Base-by-base conservation (phyloP, 352 stramenopile species). In the Globisporangium sylvaticum region DNA sequence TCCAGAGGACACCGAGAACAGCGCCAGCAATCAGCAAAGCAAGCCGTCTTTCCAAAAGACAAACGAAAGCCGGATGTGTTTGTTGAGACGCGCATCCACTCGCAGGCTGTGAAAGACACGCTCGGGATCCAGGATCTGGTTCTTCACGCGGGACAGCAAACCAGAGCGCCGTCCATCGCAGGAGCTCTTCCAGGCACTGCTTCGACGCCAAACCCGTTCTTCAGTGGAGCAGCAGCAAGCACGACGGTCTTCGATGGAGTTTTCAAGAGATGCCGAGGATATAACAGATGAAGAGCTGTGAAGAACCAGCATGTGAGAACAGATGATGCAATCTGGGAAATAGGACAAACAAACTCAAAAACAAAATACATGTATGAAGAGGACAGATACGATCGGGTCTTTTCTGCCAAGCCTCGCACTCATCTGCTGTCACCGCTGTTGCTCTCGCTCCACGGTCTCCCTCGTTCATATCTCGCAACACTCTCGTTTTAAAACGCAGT, bases 111-210 rank as follows among this genome's bases (percentile, higher is more conserved):
- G 24, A 78, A 81, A 62, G 71, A 84, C 57, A 52, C 67, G 12
- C 68, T 86, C 1, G 74, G 74, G 14, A 67, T 84, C 15, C 69
- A 83, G 44, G 76, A 82, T 22, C 37, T 81, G 18, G 48, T 86
- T 22, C 25, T 31, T 0, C 58, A 48, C 3, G 55, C 67, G 5
- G 64, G 68, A 27, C 62, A 75, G 29, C 65, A 77, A n/a, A 57
- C 20, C 14, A 46, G 65, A 27, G 5, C 44, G 12, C 27, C 58
- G 5, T 46, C 25, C n/a, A 12, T 50, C n/a, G 9, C 63, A 37
- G 37, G 37, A 46, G 27, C 27, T 60, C 29, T 10, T 46, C 9
- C 50, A 32, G 9, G n/a, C 2, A 14, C 53, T 10, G 14, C 50
- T 3, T 12, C 27, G 32, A 2, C 53, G 0, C 9, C 67, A n/a